Base-by-base conservation (phyloP, 768 basidiomycete species). In the Rhizopogon sp. region DNA sequence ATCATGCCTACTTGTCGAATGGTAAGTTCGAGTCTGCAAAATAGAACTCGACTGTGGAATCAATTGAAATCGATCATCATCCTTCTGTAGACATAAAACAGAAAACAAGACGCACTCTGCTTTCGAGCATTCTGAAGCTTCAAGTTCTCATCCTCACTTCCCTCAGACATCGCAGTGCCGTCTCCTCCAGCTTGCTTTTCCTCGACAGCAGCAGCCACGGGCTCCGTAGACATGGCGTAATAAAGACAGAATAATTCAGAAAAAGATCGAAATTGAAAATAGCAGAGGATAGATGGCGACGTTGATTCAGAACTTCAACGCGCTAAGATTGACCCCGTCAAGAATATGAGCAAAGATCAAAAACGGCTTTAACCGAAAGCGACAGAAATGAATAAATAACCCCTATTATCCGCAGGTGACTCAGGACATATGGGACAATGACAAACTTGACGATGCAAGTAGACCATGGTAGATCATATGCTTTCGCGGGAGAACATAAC, bases 21-120 rank as follows among this genome's bases (percentile, higher is more conserved):
- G 95, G 95, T 52, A 98, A 81, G 72, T 98, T 97, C n/a, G 93
- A 81, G 71, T 96, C 93, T 50, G 90, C 90, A 72, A 98, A 94
- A 76, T 98, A 97, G 72, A 97, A 98, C 67, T 94, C 90, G 64
- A 96, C 95, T 97, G 35, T 50, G 25, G 8, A 40, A 44, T 55
- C 1, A 54, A 37, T 20, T 17, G 14, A 53, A 43, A 31, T 22
- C 5, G 33, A 52, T 8, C 7, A 16, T 29, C 7, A 51, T 13
- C 5, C 20, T 22, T 37, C 47, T 37, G 47, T 9, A 49, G 35
- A 37, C 11, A 13, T 11, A 28, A 3, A 22, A 51, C 9, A 17
- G 20, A 44, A 41, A 56, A 31, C 39, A 43, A 43, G 17, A 67
- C 78, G 53, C 57, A 82, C 87, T 74, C 65, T 88, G 85, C 60